Base-by-base conservation (phyloP, 2,329 filamentous ascomycete species). In the Cladophialophora immunda region DNA sequence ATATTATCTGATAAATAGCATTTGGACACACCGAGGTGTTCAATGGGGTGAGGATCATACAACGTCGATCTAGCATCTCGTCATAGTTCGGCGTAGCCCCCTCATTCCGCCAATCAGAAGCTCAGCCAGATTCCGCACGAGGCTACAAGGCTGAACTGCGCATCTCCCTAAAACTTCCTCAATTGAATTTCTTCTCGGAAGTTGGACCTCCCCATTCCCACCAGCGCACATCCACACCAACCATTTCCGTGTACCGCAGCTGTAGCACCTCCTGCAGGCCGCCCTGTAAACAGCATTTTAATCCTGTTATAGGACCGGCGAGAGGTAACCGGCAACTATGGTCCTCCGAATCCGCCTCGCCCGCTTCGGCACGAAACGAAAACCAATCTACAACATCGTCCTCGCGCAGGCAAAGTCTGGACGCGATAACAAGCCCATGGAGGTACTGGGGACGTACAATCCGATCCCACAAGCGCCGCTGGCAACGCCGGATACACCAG, bases 321-420 rank as follows among this genome's bases (percentile, higher is more conserved):
- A 50, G 22, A 22, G 17, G 13, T 25, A 50, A 0, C 17, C 45
- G 45, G 9, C 27, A 30, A 86, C 74, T 60, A 97, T 99, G 95
- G 94, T 98, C 69, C 86, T 99, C 76, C 92, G 92, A 79, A 95
- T 99, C 79, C 91, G 95, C 67, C 89, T 99, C 74, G 92, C 95
- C 74, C 94, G 95, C 79, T 97, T 98, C 79, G 93, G 94, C 77
- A 92, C 91, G 79, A 89, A 87, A 71, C 94, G 97, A 78, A 79
- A 87, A n/a, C 94, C 95, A 2, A 91, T 97, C 75, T 99, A 97
- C 86, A 99, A 99, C 83, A 97, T 99, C 71, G 93, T 98, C 72
- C 92, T 99, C 71, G 88, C 93, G 17, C 94, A 98, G 76, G 94
- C 94, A 55, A 90, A 94, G 92, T 96, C 93, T 50, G 94, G 95